Conservation (phyloP, 768 basidiomycete species). For the Macrolepiota fuliginosa region DNA sequence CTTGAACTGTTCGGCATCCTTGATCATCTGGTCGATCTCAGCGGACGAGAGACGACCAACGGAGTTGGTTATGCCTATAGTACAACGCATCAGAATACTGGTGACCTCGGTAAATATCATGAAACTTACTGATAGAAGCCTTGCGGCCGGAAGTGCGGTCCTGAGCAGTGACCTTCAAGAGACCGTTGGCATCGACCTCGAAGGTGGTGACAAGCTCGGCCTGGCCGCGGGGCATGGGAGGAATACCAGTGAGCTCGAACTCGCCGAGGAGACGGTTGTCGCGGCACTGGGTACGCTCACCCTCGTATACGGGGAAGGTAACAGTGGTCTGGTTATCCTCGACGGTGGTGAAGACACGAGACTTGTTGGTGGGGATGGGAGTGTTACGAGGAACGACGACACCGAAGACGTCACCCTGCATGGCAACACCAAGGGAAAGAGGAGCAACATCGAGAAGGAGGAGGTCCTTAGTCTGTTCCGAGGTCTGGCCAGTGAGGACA, state of each 20-base stretch:
- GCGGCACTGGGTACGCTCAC: constrained; percentile 98
- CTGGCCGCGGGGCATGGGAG: constrained; percentile 99
- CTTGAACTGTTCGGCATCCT: constrained; percentile 98
- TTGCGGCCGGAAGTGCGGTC: constrained; percentile 99
- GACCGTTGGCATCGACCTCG: constrained; percentile 99
- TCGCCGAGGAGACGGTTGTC: constrained; percentile 99
- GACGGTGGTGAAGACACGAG: constrained; percentile 97
- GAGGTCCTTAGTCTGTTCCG: constrained; percentile 98
- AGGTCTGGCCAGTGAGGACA: constrained; percentile 97
- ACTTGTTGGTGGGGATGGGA: constrained; percentile 99
- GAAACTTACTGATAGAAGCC: constrained; percentile 86
- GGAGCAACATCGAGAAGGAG: constrained; percentile 98
- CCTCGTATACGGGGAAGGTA: constrained; percentile 99
- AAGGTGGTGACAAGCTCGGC: constrained; percentile 99
- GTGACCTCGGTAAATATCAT: background rate
- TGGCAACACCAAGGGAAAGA: constrained; percentile 98
- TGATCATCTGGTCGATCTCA: constrained; percentile 99
- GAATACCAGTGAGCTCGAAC: constrained; percentile 98
- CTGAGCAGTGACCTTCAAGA: constrained; percentile 97
- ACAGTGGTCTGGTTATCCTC: constrained; percentile 99
- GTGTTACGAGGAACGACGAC: constrained; percentile 99
- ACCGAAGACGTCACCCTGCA: constrained; percentile 99
- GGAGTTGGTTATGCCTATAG: constrained; percentile 91
- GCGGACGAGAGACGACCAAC: constrained; percentile 96
- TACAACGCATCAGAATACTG: constrained; percentile 14